Evolutionary conservation across 805 yeast genomes (phyloP).

Genomic region (Saturnispora quitensis): DNA sequence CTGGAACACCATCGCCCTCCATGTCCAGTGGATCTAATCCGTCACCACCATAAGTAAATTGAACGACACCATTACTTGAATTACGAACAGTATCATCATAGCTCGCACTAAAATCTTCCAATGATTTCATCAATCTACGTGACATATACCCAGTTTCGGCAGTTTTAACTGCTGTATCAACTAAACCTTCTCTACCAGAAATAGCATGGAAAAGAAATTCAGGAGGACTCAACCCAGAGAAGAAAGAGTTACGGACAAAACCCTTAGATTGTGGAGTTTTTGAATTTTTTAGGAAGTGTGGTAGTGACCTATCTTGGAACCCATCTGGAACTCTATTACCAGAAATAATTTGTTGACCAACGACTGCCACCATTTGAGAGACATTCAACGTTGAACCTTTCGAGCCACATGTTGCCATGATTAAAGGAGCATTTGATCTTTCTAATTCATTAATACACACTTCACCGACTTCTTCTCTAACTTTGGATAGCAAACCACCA

Average conservation of each 20-base stretch:
- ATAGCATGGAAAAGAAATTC: conserved; percentile 91
- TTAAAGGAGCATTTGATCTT: conserved; percentile 86
- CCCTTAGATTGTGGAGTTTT: conserved; percentile 98
- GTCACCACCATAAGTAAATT: conserved; percentile 97
- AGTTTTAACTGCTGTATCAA: conserved; percentile 98
- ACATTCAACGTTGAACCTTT: conserved; percentile 97
- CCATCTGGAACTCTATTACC: conserved; percentile 99
- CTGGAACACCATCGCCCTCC: conserved; percentile 99
- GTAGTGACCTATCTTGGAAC: conserved; percentile 96
- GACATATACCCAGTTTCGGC: conserved; percentile 88
- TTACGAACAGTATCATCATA: conserved; percentile 94
- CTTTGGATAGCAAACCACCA: conserved; percentile 92
- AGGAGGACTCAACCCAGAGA: conserved; percentile 88
- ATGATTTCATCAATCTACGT: conserved; percentile 89
- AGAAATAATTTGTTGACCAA: conserved; percentile 96
- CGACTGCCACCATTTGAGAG: conserved; percentile 99
- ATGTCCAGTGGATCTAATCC: conserved; percentile 96
- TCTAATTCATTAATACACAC: conserved; percentile 91
- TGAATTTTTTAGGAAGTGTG: conserved; percentile 92
- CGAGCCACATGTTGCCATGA: conserved; percentile 99
- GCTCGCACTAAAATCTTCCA: conserved; percentile 89
- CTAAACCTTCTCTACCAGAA: conserved; percentile 99
- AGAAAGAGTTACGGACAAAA: conserved; percentile 93
- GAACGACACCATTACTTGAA: conserved; percentile 93
- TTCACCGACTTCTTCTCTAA: conserved; percentile 98